A percentile compares a stretch with the other conserved stretches of the same genome.
phyloP scores from a whole-genome alignment of 768 basidiomycete genomes.

The Leccinum incarnatum region DNA sequence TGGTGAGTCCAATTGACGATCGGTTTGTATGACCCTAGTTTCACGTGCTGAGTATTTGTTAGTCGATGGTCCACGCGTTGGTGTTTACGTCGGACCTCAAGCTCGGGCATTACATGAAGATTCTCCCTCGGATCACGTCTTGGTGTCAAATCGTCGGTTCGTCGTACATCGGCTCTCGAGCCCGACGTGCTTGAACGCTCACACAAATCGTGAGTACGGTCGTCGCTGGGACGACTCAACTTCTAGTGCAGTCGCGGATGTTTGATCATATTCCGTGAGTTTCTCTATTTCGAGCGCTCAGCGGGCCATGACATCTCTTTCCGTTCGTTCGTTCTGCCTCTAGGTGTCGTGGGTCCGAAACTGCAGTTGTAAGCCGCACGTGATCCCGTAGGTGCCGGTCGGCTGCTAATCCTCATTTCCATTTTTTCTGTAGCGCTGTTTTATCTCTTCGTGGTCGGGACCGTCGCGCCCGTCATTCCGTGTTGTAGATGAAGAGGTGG shows the following conservation, averaged over 20 bases:
- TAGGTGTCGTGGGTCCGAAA: conserved; percentile 70
- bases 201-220: conserved; percentile 57
- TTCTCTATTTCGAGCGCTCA: background rate
- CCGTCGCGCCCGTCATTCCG: conserved; percentile 57
- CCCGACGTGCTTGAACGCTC: too few species aligned
- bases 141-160: conserved; percentile 42
- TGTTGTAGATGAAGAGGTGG: conserved; percentile 61
- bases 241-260: conserved; percentile 76
- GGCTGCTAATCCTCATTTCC: background rate
- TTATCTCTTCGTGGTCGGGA: conserved; percentile 75
- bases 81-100: conserved; percentile 76
- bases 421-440: conserved; percentile 41
- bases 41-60: conserved; percentile 1
- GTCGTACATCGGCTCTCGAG: too few species aligned
- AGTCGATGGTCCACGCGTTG: conserved; percentile 46
- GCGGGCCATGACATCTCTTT: conserved; percentile 4
- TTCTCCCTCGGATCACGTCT: conserved; percentile 75
- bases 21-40: background rate
- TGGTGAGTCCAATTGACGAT: conserved; percentile 31
- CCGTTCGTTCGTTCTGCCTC: background rate
- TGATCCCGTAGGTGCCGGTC: conserved; percentile 20
- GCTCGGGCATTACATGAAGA: conserved; percentile 62
- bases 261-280: conserved; percentile 55
- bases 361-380: conserved; percentile 38
- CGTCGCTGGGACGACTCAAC: conserved; percentile 69